Conservation (phyloP, 164 flowering plant species). For the Tetracentron sinense region DNA sequence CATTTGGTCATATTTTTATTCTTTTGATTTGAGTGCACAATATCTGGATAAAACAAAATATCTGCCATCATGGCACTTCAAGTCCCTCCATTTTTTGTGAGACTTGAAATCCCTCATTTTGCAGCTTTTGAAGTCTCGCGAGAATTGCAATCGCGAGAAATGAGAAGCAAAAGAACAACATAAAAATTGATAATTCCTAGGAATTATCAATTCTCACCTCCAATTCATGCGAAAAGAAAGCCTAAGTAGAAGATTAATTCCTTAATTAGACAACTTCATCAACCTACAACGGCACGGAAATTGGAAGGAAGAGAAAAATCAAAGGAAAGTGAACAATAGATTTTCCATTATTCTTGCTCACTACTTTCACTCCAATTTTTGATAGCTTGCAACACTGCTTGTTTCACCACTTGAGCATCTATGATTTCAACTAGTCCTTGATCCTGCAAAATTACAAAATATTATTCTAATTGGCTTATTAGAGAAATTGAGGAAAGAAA, state of each 20-base stretch:
- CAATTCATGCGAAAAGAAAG: neutral
- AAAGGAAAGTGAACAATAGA: neutral
- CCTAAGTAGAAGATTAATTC: neutral
- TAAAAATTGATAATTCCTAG: no score
- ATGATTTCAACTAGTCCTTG: constrained; percentile 33
- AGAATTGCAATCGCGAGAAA: no score
- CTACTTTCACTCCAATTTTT: constrained; percentile 41
- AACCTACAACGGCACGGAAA: neutral
- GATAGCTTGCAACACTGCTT: constrained; percentile 60
- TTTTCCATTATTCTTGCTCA: constrained; percentile 16
- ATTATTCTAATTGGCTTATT: neutral
- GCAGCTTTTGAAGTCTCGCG: no score
- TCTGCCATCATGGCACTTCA: no score
- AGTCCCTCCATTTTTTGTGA: no score
- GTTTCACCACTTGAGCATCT: constrained; percentile 56
- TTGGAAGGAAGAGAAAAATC: neutral
- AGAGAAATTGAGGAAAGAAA: neutral
- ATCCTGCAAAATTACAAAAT: constrained; percentile 21
- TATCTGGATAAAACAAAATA: no score
- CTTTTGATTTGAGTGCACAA: no score
- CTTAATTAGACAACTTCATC: neutral
- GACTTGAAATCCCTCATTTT: no score
- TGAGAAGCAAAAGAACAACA: no score
- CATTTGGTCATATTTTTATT: no score
- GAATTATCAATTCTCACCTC: no score